These are phyloP conservation scores for Pseudopyrenochaeta lycopersici DNA, from an alignment of 2,329 filamentous ascomycete species.

Conservation along the genomic window DNA sequence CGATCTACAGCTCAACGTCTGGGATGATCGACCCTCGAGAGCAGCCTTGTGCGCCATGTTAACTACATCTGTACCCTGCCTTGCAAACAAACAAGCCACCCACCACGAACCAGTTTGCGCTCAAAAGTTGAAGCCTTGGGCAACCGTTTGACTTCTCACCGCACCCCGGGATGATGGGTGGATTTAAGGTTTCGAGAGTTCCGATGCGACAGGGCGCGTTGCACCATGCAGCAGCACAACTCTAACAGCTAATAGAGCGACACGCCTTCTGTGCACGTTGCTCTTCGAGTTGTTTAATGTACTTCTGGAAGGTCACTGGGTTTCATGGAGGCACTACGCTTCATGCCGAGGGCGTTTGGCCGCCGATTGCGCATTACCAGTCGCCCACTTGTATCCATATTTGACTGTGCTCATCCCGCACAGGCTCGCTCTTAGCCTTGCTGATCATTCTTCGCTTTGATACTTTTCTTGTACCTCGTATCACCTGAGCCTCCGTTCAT, in stretches of 20 bases:
- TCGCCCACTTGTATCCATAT: not conserved
- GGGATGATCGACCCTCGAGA: not conserved
- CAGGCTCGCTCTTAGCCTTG: not conserved
- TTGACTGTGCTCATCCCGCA: conserved; percentile 1
- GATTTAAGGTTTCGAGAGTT: not conserved
- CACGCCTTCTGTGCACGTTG: not conserved
- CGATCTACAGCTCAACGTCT: not conserved
- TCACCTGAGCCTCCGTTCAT: not conserved
- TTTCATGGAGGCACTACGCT: not conserved
- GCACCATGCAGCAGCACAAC: not conserved
- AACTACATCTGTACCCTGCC: no score
- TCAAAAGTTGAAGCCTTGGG: not conserved
- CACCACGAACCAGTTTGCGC: not conserved
- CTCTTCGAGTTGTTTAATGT: not conserved
- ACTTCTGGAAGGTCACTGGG: not conserved
- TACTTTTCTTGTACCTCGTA: not conserved
- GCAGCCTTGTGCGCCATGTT: no score
- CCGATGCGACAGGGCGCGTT: not conserved
- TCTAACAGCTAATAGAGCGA: not conserved
- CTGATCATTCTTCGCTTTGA: conserved; percentile 1
- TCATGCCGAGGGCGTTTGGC: not conserved
- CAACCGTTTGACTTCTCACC: not conserved
- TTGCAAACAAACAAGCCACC: not conserved
- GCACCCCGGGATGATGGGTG: not conserved
- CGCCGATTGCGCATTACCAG: no score